Percentiles rank a stretch among this genome's conserved stretches.
phyloP scores from a whole-genome alignment of 2,329 filamentous ascomycete genomes.

The Chalaropsis ovoidea region DNA sequence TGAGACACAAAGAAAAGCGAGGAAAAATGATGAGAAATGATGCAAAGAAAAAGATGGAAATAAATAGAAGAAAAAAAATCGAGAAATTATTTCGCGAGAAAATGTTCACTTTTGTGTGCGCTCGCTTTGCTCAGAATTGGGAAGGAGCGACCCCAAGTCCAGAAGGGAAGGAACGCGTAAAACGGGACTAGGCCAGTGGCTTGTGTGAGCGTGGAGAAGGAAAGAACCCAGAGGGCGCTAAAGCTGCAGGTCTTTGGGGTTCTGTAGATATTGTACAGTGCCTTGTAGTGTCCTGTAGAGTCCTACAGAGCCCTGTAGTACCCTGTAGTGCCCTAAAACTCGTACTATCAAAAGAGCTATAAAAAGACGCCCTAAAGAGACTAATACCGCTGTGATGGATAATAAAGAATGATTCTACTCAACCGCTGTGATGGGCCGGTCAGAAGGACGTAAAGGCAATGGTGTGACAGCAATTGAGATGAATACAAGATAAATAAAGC shows the following conservation, averaged over 20 bases:
- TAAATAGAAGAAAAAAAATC: not conserved
- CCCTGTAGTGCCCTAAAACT: not conserved
- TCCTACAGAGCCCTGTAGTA: not conserved
- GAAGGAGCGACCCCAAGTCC: constrained; percentile 6
- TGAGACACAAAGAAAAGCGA: not conserved
- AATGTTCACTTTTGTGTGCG: constrained; percentile 3
- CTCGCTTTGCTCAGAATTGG: not conserved
- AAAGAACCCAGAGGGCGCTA: not conserved
- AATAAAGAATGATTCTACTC: too few relatives aligned
- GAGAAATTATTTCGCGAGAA: not conserved
- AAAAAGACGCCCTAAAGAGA: too few relatives aligned
- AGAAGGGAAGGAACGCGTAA: constrained; percentile 12
- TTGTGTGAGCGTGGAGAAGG: not conserved
- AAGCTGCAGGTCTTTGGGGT: not conserved
- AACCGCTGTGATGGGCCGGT: too few relatives aligned
- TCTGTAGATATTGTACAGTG: not conserved
- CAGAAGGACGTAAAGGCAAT: too few relatives aligned
- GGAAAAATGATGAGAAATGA: not conserved
- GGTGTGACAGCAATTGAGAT: too few relatives aligned
- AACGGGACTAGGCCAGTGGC: not conserved
- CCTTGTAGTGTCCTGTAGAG: not conserved
- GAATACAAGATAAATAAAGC: too few relatives aligned
- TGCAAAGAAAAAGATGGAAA: not conserved
- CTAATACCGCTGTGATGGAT: too few relatives aligned
- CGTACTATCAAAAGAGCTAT: too few relatives aligned